Conservation (phyloP, 2,329 filamentous ascomycete species). For the Ophiostoma pallidulum region DNA sequence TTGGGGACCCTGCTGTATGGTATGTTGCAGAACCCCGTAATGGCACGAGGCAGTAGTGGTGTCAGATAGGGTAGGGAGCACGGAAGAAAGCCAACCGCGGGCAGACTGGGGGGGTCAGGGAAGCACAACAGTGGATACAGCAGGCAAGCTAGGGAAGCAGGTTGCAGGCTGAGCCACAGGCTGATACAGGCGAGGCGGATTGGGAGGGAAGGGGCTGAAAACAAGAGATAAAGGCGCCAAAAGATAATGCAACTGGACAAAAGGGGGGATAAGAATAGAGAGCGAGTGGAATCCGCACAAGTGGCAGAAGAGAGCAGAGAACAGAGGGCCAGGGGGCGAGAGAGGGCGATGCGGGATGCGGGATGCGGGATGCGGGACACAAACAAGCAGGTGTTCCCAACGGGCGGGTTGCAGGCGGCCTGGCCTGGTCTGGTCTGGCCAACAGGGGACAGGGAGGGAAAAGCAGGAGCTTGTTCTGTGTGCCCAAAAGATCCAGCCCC, state of each 20-base stretch:
- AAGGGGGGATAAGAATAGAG: slow-evolving; percentile 5
- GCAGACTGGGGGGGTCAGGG: neutral
- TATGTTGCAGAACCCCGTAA: slow-evolving; percentile 5
- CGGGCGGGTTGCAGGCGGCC: no score
- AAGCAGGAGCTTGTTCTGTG: neutral
- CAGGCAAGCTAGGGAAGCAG: slow-evolving; percentile 7
- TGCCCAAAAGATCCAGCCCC: neutral
- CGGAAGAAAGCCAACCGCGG: slow-evolving; percentile 10
- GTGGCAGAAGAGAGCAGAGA: neutral
- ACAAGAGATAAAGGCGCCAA: neutral
- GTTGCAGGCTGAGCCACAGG: slow-evolving; percentile 8
- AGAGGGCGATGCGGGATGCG: no score
- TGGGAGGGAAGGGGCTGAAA: neutral
- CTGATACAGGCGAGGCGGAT: slow-evolving; percentile 9
- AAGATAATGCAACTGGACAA: no score
- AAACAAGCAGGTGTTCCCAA: neutral
- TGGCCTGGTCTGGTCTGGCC: no score
- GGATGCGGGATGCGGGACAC: neutral
- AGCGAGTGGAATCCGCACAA: neutral
- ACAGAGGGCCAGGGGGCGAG: neutral
- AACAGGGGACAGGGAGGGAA: neutral
- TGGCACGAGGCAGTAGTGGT: slow-evolving; percentile 6
- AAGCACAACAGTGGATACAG: slow-evolving; percentile 8
- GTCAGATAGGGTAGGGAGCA: slow-evolving; percentile 10
- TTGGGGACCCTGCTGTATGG: slow-evolving; percentile 7